Percentiles rank a stretch among this genome's conserved stretches.
Evolutionary conservation across 148 eudicot genomes (phyloP).

Genomic region (Rhododendron ovatum): DNA sequence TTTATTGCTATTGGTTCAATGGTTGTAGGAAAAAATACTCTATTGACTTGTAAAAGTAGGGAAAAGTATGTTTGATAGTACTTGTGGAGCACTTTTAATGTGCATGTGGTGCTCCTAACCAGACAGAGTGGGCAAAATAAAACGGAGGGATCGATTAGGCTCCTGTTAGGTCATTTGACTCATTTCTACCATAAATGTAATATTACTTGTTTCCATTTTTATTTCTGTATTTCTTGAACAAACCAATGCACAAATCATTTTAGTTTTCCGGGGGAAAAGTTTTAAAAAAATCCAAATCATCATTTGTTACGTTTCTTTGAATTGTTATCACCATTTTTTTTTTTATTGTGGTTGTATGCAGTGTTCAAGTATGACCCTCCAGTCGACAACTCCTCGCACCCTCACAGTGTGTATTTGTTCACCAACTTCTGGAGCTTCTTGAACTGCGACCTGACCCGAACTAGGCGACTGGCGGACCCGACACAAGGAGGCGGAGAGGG

Average conservation of each 20-base stretch:
- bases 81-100: too few species aligned
- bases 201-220: too few species aligned
- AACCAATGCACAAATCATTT: background rate
- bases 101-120: too few species aligned
- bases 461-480: slow-evolving; percentile 30
- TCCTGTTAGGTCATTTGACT: too few species aligned
- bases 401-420: slow-evolving; percentile 66
- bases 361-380: slow-evolving; percentile 71
- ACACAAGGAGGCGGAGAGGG: slow-evolving; percentile 55
- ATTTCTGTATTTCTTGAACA: background rate
- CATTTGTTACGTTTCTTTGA: too few species aligned
- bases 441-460: slow-evolving; percentile 53
- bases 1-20: background rate
- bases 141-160: too few species aligned
- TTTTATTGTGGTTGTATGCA: slow-evolving; percentile 10
- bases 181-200: too few species aligned
- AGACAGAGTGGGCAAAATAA: too few species aligned
- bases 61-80: too few species aligned
- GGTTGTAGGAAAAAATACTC: background rate
- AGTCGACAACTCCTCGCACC: slow-evolving; percentile 29
- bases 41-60: background rate
- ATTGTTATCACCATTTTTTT: too few species aligned
- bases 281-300: too few species aligned
- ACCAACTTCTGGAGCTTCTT: slow-evolving; percentile 59
- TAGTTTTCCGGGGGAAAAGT: background rate